phyloP scores from a whole-genome alignment of 164 flowering plant genomes.

The Vitis riparia region DNA sequence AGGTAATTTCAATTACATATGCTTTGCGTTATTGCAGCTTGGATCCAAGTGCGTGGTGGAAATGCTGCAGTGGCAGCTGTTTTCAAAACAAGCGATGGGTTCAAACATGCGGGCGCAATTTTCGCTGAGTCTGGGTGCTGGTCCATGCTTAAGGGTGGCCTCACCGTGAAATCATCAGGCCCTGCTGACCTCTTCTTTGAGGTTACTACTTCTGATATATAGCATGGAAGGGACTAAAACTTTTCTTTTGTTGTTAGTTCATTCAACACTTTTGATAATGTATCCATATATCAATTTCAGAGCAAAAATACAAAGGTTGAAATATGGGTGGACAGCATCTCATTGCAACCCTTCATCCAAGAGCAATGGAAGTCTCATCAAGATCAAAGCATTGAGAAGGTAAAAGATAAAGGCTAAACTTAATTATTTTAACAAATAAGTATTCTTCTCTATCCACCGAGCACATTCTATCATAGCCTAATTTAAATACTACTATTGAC shows the following conservation, averaged over 20 bases:
- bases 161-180: conserved; percentile 51
- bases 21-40: conserved; percentile 43
- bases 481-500: too few relatives aligned
- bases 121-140: conserved; percentile 72
- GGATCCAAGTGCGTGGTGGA: conserved; percentile 77
- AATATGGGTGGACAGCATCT: conserved; percentile 51
- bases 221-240: not conserved
- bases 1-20: not conserved
- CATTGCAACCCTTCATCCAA: conserved; percentile 52
- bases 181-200: conserved; percentile 63
- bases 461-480: too few relatives aligned
- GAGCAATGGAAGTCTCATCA: conserved; percentile 52
- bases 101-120: conserved; percentile 42
- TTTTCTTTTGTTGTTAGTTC: not conserved
- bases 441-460: too few relatives aligned
- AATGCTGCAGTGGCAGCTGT: conserved; percentile 44
- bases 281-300: conserved; percentile 11
- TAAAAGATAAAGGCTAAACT: not conserved
- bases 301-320: conserved; percentile 34
- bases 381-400: conserved; percentile 40
- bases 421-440: too few relatives aligned
- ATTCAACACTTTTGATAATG: too few relatives aligned
- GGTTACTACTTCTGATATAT: conserved; percentile 31
- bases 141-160: conserved; percentile 95
- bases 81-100: conserved; percentile 46